Evolutionary conservation across 768 basidiomycete species (phyloP), one percentile per base, ranked within the genome.

Genomic region (Pilatotrama ljubarskyi): DNA sequence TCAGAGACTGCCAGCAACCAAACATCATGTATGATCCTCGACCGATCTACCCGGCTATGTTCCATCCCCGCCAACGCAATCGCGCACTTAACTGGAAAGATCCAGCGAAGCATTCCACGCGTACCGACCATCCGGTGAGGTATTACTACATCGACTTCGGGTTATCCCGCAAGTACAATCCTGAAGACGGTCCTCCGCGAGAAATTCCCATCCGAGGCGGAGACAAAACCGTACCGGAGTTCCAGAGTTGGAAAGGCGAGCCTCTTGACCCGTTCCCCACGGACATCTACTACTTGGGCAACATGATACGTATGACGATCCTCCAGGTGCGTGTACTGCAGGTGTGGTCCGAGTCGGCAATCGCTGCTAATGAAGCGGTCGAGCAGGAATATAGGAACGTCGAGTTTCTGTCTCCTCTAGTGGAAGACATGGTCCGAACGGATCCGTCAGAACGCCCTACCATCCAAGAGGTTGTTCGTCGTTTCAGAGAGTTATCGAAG

Each of bases 101-200:
- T 3, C 14, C 15, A 13, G 56, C 77, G 74, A 46, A 76, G 42
- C 54, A 64, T 52, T 53, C 51, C 32, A 64, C 49, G 5, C 61
- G 70, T 10, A 74, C 70, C 1, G 51, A 61, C 37, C 56, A 63
- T 1, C 72, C 73, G 4, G 32, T 64, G 3, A 57, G 57, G 35
- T 74, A 73, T 46, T 68, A 64, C 32, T 58, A 67, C 40, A 67
- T 67, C 29, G 72, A 73, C 59, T 67, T 70, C 55, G 67, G 58
- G 9, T 11, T 59, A 1, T 58, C 61, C 29, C 66, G 65, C 0
- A 54, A 55, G 0, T 77, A 74, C 51, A 61, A 55, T 1, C 73
- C 74, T 0, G 43, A 66, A 0, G 26, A 49, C 35, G 51, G 51
- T 24, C 51, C 59, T 17, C 51, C 51, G n/a, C 38, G 24, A 14